Conservation (phyloP, 495 filamentous ascomycete species). For the Articulospora tetracladia region DNA sequence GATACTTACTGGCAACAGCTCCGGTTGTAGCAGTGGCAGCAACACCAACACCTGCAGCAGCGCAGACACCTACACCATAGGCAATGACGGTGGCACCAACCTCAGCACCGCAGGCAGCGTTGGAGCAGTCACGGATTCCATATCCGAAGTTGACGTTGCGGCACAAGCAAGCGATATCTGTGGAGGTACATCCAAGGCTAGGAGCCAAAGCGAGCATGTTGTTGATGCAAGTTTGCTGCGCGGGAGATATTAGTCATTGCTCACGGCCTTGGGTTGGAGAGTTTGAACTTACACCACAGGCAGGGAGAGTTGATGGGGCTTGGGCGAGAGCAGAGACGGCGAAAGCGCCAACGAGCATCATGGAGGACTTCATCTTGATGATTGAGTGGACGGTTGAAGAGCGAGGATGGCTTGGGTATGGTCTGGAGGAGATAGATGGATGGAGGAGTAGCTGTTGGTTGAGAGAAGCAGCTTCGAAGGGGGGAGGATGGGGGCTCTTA, state of each 20-base stretch:
- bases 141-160: conserved; percentile 60
- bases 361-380: conserved; percentile 23
- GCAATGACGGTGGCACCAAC: conserved; percentile 20
- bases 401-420: not conserved
- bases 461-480: not conserved
- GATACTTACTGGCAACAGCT: not conserved
- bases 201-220: conserved; percentile 66
- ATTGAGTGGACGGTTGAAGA: not conserved
- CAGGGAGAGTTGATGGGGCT: conserved; percentile 9
- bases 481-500: not conserved
- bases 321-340: conserved; percentile 17
- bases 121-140: conserved; percentile 77
- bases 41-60: conserved; percentile 3
- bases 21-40: not conserved
- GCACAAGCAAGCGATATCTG: conserved; percentile 69
- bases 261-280: not conserved
- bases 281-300: conserved; percentile 23
- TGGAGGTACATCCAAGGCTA: conserved; percentile 54
- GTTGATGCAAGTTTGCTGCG: conserved; percentile 62
- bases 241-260: conserved; percentile 15
- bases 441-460: not conserved
- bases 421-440: not conserved
- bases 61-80: conserved; percentile 20
- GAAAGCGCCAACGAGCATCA: conserved; percentile 16
- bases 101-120: conserved; percentile 52